phyloP scores from a whole-genome alignment of 805 yeast species.

The Gaillardinia entomophila region DNA sequence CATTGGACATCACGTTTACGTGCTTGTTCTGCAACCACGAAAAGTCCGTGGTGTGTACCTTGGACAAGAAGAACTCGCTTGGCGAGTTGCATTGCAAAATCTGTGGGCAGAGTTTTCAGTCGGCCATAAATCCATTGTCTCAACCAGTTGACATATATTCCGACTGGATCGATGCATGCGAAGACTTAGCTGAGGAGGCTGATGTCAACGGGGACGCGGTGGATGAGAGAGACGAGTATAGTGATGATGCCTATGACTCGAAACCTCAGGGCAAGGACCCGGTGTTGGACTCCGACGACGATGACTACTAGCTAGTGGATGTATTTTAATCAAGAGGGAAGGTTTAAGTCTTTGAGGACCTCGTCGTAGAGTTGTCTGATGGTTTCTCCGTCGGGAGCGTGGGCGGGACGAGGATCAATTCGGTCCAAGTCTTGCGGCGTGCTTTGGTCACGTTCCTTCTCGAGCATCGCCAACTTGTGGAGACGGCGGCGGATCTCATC shows the following conservation, averaged over 20 bases:
- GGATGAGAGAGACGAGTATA: constrained; percentile 20
- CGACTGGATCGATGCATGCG: constrained; percentile 98
- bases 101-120: constrained; percentile 91
- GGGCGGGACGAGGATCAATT: constrained; percentile 1
- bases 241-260: constrained; percentile 27
- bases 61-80: constrained; percentile 80
- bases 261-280: constrained; percentile 10
- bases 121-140: constrained; percentile 73
- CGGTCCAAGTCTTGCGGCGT: neutral
- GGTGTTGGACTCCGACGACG: constrained; percentile 25
- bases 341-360: neutral
- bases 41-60: constrained; percentile 77
- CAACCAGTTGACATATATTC: constrained; percentile 94
- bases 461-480: neutral
- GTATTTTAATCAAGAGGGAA: neutral
- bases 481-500: constrained; percentile 6
- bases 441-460: neutral
- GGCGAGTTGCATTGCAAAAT: constrained; percentile 86
- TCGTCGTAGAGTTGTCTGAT: neutral
- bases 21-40: constrained; percentile 96
- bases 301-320: constrained; percentile 9
- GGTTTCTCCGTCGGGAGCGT: neutral
- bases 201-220: constrained; percentile 16
- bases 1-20: constrained; percentile 73
- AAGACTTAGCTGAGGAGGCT: constrained; percentile 71